These are phyloP conservation scores for Malassezia japonica DNA, from an alignment of 1,284 basidiomycete genomes.

Conservation along the genomic window DNA sequence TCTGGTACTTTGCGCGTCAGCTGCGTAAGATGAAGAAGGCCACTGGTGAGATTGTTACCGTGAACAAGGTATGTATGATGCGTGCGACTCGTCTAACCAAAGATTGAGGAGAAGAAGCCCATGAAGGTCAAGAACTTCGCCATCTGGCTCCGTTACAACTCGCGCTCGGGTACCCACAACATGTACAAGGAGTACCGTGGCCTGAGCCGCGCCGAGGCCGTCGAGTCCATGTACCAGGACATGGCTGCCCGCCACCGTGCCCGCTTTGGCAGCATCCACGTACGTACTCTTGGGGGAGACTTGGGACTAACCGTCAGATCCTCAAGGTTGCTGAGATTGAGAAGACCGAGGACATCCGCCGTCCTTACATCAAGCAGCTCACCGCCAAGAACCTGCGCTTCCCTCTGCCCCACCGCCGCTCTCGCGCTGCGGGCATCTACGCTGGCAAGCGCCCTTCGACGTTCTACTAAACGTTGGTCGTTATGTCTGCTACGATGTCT, in stretches of 20 bases:
- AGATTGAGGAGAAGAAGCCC: slow-evolving; percentile 74
- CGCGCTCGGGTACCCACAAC: slow-evolving; percentile 49
- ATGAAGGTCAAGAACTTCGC: slow-evolving; percentile 99
- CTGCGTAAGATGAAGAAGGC: slow-evolving; percentile 95
- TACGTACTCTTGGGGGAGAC: slow-evolving; percentile 50
- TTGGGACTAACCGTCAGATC: slow-evolving; percentile 55
- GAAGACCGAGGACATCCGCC: slow-evolving; percentile 80
- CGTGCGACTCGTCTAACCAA: not conserved
- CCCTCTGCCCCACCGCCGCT: slow-evolving; percentile 84
- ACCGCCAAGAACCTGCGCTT: slow-evolving; percentile 82
- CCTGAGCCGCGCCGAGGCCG: slow-evolving; percentile 83
- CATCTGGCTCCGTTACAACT: slow-evolving; percentile 92
- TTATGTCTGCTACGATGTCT: not conserved
- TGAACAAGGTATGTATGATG: slow-evolving; percentile 79
- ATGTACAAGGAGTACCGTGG: slow-evolving; percentile 88
- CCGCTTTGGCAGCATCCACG: slow-evolving; percentile 96
- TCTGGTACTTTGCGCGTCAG: slow-evolving; percentile 96
- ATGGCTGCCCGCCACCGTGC: slow-evolving; percentile 99
- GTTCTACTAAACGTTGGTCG: slow-evolving; percentile 47
- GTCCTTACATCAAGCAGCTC: slow-evolving; percentile 86
- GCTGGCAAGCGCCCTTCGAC: slow-evolving; percentile 50
- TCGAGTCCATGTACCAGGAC: slow-evolving; percentile 96
- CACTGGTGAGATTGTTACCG: slow-evolving; percentile 94
- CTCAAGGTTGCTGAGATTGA: slow-evolving; percentile 86
- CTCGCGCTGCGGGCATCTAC: slow-evolving; percentile 49